Percentiles rank a stretch among this genome's conserved stretches.
Conservation (phyloP, 108 stramenopile species). For the Pseudonitzschia multistriata region DNA sequence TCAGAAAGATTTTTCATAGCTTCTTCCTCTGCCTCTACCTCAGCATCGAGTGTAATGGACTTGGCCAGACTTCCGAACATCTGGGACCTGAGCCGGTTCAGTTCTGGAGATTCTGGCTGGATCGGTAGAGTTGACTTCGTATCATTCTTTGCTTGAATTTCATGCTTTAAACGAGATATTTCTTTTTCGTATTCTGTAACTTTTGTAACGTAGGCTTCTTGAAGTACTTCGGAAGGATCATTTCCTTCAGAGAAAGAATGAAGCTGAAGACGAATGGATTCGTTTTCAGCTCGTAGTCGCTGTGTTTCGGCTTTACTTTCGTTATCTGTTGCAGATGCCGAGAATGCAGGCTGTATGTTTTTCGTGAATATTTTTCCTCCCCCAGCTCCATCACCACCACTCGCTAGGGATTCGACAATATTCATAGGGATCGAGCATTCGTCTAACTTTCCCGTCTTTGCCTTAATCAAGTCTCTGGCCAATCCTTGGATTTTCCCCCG, state of each 20-base stretch:
- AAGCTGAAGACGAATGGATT: constrained; percentile 35
- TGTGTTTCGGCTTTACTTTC: constrained; percentile 11
- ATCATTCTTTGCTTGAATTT: constrained; percentile 8
- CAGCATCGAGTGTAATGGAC: constrained; percentile 27
- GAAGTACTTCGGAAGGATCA: constrained; percentile 10
- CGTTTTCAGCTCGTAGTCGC: constrained; percentile 39
- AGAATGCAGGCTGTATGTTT: neutral
- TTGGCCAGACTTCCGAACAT: constrained; percentile 36
- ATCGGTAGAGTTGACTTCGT: neutral
- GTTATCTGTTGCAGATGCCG: neutral
- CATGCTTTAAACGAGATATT: constrained; percentile 39
- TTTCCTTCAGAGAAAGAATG: constrained; percentile 15
- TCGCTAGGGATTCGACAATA: constrained; percentile 38
- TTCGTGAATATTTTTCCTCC: neutral
- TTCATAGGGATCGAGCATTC: constrained; percentile 39
- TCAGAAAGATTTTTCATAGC: constrained; percentile 24
- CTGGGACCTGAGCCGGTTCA: constrained; percentile 32
- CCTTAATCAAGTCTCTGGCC: constrained; percentile 56
- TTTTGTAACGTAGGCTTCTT: constrained; percentile 33
- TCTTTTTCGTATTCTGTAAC: constrained; percentile 44
- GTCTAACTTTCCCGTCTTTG: constrained; percentile 37
- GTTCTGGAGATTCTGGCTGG: constrained; percentile 32
- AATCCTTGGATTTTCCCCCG: constrained; percentile 45
- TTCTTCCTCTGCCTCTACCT: constrained; percentile 35
- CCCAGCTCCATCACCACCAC: constrained; percentile 35